Evolutionary conservation across 306 rosid species (phyloP).

Genomic region (Pyrus bretschneideri): DNA sequence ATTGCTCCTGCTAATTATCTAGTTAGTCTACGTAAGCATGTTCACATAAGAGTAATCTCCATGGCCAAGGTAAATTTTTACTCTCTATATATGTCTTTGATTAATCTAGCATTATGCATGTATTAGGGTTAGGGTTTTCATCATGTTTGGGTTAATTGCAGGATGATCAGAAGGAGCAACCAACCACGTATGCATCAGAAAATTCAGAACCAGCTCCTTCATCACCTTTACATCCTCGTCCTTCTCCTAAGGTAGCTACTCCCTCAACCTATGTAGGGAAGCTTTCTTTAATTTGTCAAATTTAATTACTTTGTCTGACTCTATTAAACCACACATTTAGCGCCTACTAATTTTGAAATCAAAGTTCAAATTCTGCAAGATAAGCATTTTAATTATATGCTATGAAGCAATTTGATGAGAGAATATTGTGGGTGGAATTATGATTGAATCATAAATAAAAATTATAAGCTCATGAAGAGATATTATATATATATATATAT

Average conservation of each 20-base stretch:
- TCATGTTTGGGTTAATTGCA: background rate
- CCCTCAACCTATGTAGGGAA: no score
- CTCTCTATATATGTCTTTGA: background rate
- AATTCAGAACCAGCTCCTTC: background rate
- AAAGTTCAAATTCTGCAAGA: no score
- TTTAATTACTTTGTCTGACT: background rate
- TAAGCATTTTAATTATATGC: no score
- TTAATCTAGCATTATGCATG: background rate
- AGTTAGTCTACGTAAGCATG: background rate
- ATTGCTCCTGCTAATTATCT: background rate
- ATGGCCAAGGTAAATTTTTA: background rate
- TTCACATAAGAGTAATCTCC: background rate
- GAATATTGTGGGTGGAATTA: no score
- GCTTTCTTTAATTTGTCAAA: background rate
- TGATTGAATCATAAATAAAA: no score
- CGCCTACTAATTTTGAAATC: no score
- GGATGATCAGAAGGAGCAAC: slow-evolving; percentile 2
- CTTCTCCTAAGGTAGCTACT: background rate
- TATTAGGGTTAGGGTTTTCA: no score
- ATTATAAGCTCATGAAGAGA: no score
- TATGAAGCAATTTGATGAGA: no score
- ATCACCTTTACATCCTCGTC: slow-evolving; percentile 2
- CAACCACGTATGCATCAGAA: background rate
- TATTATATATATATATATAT: no score
- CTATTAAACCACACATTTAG: background rate